Percentiles rank a stretch among this genome's conserved stretches.
These are phyloP conservation scores for Candida neerlandica DNA, from an alignment of 1,139 yeast species.

Conservation along the genomic window DNA sequence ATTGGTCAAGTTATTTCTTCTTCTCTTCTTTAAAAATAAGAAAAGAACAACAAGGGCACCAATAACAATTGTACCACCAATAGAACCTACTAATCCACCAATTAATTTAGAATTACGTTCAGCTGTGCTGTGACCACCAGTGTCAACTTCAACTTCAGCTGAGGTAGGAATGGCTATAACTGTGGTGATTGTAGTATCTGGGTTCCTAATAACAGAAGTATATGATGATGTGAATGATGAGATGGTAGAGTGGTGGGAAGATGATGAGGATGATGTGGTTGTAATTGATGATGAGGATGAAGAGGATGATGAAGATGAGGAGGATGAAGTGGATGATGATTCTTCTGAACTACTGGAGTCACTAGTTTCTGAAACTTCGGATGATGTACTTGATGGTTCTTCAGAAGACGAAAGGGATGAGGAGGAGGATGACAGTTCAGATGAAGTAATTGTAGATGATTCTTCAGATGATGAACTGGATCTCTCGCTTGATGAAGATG, in stretches of 20 bases:
- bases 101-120: constrained; percentile 40
- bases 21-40: constrained; percentile 37
- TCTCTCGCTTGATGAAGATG: constrained; percentile 9
- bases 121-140: constrained; percentile 19
- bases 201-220: constrained; percentile 17
- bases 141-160: constrained; percentile 14
- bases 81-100: constrained; percentile 52
- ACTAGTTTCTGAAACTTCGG: constrained; percentile 5
- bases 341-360: constrained; percentile 3
- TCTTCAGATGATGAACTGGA: constrained; percentile 9
- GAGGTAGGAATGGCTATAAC: constrained; percentile 44
- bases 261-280: constrained; percentile 11
- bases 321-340: constrained; percentile 1
- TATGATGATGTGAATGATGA: constrained; percentile 18
- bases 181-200: constrained; percentile 47
- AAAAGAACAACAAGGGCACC: constrained; percentile 42
- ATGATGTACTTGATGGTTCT: constrained; percentile 9
- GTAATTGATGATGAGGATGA: constrained; percentile 6
- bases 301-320: constrained; percentile 3
- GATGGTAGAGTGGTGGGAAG: constrained; percentile 5
- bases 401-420: constrained; percentile 7
- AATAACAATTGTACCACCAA: constrained; percentile 48
- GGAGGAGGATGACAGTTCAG: constrained; percentile 6
- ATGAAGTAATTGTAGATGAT: constrained; percentile 6
- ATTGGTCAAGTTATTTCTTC: constrained; percentile 34